phyloP scores from a whole-genome alignment of 108 stramenopile species.

The Seminavis robusta region DNA sequence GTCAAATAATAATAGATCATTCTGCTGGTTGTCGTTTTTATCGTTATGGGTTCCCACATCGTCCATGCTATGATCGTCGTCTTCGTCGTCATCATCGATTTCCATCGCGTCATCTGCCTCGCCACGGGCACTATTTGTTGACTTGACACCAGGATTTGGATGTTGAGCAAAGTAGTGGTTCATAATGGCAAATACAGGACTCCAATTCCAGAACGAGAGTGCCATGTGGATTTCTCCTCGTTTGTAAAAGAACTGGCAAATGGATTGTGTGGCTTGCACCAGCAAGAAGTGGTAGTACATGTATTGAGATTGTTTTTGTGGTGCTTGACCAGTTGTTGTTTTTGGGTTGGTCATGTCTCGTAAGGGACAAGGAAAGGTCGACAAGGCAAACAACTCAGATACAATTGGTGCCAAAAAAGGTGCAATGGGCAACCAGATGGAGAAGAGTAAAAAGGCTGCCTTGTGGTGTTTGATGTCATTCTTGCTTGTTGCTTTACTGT shows the following conservation, averaged over 20 bases:
- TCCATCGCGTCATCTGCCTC: constrained; percentile 20
- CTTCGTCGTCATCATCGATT: constrained; percentile 20
- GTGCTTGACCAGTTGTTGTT: background rate
- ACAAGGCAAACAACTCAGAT: constrained; percentile 49
- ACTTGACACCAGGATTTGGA: too few species aligned
- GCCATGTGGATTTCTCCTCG: constrained; percentile 33
- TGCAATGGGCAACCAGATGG: constrained; percentile 76
- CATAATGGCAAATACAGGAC: constrained; percentile 39
- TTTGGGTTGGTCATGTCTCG: background rate
- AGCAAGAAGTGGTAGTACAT: constrained; percentile 22
- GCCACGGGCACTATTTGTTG: too few species aligned
- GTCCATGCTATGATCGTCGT: too few species aligned
- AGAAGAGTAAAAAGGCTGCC: constrained; percentile 45
- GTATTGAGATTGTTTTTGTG: background rate
- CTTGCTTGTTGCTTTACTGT: constrained; percentile 5
- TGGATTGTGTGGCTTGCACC: constrained; percentile 29
- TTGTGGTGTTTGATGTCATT: background rate
- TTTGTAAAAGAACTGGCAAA: constrained; percentile 22
- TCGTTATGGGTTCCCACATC: too few species aligned
- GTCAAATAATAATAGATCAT: too few species aligned
- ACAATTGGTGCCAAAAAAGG: constrained; percentile 73
- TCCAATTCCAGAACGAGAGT: constrained; percentile 74
- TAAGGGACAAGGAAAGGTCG: constrained; percentile 27
- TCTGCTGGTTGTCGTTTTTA: too few species aligned
- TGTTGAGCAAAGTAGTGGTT: too few species aligned